Evolutionary conservation across 169 alveolate species (phyloP).

Genomic region (Plasmodium knowlesi): DNA sequence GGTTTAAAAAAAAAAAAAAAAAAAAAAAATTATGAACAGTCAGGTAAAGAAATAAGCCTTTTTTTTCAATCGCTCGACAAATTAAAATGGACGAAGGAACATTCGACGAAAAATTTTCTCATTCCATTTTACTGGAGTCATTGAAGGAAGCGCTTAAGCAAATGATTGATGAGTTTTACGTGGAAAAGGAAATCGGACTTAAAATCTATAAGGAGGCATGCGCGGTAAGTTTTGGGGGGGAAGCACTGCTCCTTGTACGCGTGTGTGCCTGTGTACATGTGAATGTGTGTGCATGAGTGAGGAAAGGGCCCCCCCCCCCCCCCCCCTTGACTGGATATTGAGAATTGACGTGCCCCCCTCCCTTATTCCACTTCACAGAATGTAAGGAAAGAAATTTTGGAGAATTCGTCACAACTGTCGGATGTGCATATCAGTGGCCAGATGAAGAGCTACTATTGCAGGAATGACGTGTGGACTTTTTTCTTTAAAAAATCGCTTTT

Average conservation of each 20-base stretch:
- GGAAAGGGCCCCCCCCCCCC: background rate
- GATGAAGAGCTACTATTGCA: slow-evolving; percentile 63
- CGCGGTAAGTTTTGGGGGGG: slow-evolving; percentile 17
- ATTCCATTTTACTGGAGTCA: slow-evolving; percentile 62
- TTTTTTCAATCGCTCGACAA: background rate
- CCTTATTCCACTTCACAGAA: slow-evolving; percentile 2
- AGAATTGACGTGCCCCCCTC: background rate
- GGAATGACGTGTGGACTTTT: slow-evolving; percentile 70
- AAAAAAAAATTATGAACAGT: slow-evolving; percentile 18
- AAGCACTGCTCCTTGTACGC: background rate
- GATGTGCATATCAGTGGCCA: slow-evolving; percentile 62
- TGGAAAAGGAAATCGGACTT: slow-evolving; percentile 57
- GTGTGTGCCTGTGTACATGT: background rate
- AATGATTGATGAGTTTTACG: slow-evolving; percentile 71
- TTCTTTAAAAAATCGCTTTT: slow-evolving; percentile 50
- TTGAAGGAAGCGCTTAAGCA: slow-evolving; percentile 71
- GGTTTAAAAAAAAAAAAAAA: slow-evolving; percentile 3
- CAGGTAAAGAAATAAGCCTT: background rate
- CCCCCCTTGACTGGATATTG: too few relatives aligned
- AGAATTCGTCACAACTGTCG: slow-evolving; percentile 53
- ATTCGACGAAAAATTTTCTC: slow-evolving; percentile 40
- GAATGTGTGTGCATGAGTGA: background rate
- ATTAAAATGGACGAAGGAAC: slow-evolving; percentile 43
- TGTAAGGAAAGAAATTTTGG: slow-evolving; percentile 58
- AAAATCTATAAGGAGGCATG: slow-evolving; percentile 70